phyloP scores from a whole-genome alignment of 768 basidiomycete genomes.

The Zangia roseola region DNA sequence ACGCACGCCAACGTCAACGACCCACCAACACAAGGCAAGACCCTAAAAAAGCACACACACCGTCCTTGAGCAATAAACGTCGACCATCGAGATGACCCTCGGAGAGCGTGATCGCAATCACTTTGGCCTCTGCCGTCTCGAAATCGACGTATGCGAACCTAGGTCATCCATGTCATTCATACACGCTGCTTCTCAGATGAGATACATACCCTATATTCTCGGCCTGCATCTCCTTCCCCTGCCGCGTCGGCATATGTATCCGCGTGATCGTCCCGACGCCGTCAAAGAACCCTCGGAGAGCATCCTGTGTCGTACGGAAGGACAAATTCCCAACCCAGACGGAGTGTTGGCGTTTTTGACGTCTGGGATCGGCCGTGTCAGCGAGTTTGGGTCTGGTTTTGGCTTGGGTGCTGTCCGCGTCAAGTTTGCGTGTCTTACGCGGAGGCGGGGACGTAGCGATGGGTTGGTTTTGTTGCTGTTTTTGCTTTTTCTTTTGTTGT shows the following conservation, averaged over 20 bases:
- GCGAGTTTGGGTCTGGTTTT: constrained; percentile 2
- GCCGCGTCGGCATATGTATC: constrained; percentile 84
- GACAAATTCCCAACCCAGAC: constrained; percentile 96
- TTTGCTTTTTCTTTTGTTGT: constrained; percentile 51
- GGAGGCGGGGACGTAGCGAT: constrained; percentile 5
- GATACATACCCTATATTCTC: constrained; percentile 82
- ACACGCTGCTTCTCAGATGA: too few relatives aligned
- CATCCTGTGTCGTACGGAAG: constrained; percentile 80
- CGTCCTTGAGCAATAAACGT: constrained; percentile 90
- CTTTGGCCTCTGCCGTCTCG: constrained; percentile 69
- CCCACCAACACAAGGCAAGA: too few relatives aligned
- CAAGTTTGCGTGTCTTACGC: constrained; percentile 49
- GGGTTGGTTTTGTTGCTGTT: constrained; percentile 27
- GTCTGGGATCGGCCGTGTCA: constrained; percentile 11
- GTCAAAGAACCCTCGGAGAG: constrained; percentile 70
- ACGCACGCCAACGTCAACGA: too few relatives aligned
- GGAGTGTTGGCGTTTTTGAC: constrained; percentile 71
- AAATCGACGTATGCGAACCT: constrained; percentile 99
- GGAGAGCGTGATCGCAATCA: constrained; percentile 72
- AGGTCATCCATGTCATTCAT: not conserved
- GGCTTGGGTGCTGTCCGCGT: constrained; percentile 15
- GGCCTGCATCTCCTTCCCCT: constrained; percentile 46
- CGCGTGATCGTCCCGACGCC: constrained; percentile 73
- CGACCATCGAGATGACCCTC: constrained; percentile 84
- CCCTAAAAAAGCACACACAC: constrained; percentile 48